These are phyloP conservation scores for Penicillium verhagenii DNA, from an alignment of 495 filamentous ascomycete species.

Conservation along the genomic window DNA sequence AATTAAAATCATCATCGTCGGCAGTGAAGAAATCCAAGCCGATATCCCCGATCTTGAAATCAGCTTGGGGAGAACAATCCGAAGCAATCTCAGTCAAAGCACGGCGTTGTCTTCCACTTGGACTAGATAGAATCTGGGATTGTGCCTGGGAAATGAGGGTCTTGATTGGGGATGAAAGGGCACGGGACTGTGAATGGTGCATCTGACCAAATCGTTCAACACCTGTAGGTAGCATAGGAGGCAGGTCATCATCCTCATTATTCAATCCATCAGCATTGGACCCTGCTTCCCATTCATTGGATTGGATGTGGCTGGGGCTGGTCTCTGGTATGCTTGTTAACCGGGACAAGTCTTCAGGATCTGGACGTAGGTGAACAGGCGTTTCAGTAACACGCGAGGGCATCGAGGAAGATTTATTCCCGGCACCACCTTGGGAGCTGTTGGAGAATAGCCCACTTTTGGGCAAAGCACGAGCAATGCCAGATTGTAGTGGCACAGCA, in stretches of 20 bases:
- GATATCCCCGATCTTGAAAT: conserved; percentile 33
- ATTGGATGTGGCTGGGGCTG: conserved; percentile 33
- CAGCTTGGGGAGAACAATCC: conserved; percentile 41
- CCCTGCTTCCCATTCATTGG: conserved; percentile 27
- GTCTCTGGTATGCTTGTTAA: conserved; percentile 43
- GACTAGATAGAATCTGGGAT: conserved; percentile 36
- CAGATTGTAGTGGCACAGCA: conserved; percentile 12
- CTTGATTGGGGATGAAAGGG: conserved; percentile 36
- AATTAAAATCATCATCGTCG: conserved; percentile 45
- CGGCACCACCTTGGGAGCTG: conserved; percentile 7
- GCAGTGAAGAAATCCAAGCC: conserved; percentile 42
- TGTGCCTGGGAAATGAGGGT: conserved; percentile 24
- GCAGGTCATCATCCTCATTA: conserved; percentile 46
- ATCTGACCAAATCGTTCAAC: conserved; percentile 21
- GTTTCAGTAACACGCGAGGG: conserved; percentile 44
- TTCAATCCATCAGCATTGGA: conserved; percentile 28
- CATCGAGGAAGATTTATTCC: conserved; percentile 41
- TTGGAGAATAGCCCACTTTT: neutral
- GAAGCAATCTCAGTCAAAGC: conserved; percentile 47
- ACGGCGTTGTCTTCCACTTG: conserved; percentile 43
- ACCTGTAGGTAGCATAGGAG: conserved; percentile 29
- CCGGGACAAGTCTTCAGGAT: conserved; percentile 28
- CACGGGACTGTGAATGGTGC: conserved; percentile 20
- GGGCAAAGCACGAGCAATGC: conserved; percentile 8
- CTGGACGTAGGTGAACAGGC: conserved; percentile 30